Evolutionary conservation across 2,329 filamentous ascomycete genomes (phyloP).

Genomic region (Penicillium sp.): DNA sequence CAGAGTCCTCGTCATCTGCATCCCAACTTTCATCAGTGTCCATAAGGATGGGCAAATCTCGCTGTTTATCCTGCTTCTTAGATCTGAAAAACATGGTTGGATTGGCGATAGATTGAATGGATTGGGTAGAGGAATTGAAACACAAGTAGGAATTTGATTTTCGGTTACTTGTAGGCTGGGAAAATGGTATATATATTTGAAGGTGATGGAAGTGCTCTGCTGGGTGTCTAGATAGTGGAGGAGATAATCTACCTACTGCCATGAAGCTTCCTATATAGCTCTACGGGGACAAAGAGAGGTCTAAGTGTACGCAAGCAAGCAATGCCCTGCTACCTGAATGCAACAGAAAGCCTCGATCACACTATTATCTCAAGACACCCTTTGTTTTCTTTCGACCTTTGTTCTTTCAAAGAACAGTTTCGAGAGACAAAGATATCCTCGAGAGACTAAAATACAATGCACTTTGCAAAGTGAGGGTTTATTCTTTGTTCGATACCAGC

Average conservation of each 20-base stretch:
- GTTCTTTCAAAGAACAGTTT: background rate
- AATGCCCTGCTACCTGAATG: no score
- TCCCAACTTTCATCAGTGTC: background rate
- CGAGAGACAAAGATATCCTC: no score
- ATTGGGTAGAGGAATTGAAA: background rate
- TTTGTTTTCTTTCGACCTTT: background rate
- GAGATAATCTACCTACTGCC: no score
- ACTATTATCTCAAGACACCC: background rate
- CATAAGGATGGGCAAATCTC: background rate
- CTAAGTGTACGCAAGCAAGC: no score
- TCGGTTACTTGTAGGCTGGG: background rate
- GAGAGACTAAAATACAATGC: background rate
- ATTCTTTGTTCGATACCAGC: background rate
- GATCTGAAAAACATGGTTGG: background rate
- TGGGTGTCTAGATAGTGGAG: no score
- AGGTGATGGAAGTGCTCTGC: no score
- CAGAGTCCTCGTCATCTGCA: conserved; percentile 2
- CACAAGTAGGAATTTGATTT: background rate
- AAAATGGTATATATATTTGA: background rate
- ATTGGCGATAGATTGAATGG: no score
- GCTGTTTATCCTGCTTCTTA: background rate
- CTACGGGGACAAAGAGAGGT: no score
- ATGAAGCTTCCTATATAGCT: no score
- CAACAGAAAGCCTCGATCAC: no score
- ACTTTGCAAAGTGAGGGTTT: background rate